Evolutionary conservation across 2,329 filamentous ascomycete species (phyloP).

Genomic region (Neopestalotiopsis clavispora): DNA sequence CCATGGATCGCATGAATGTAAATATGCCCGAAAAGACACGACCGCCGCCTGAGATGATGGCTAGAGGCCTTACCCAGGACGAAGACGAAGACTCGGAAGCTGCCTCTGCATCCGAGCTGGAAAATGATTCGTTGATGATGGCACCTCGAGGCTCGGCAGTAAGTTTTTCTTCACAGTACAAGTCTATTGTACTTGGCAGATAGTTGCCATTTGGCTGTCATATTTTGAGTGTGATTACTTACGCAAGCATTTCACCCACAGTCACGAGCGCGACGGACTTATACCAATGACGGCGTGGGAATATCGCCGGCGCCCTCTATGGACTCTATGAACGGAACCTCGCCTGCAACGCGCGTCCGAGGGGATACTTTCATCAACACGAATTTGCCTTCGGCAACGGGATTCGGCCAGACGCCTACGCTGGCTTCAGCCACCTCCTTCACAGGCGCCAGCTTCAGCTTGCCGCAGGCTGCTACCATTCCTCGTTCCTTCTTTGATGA

Average conservation of each 20-base stretch:
- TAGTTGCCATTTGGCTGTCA: conserved; percentile 16
- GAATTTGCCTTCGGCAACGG: conserved; percentile 45
- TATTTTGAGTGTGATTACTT: conserved; percentile 3
- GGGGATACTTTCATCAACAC: conserved; percentile 60
- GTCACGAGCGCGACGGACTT: conserved; percentile 66
- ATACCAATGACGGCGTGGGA: conserved; percentile 59
- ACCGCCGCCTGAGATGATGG: conserved; percentile 90
- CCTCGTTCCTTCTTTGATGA: conserved; percentile 92
- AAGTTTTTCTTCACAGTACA: conserved; percentile 40
- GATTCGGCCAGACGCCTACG: conserved; percentile 49
- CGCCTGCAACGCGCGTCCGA: conserved; percentile 61
- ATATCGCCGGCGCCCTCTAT: conserved; percentile 88
- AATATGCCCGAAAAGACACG: conserved; percentile 88
- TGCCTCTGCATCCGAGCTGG: conserved; percentile 83
- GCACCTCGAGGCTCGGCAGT: conserved; percentile 73
- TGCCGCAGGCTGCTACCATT: conserved; percentile 64
- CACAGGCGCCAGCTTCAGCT: conserved; percentile 61
- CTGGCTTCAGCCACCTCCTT: conserved; percentile 67
- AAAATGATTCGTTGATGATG: conserved; percentile 75
- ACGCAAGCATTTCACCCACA: conserved; percentile 44
- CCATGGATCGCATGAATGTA: conserved; percentile 86
- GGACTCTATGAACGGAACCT: conserved; percentile 81
- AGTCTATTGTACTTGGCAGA: neutral
- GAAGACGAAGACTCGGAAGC: conserved; percentile 89
- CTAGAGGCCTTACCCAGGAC: conserved; percentile 77